Conservation (phyloP, 2,329 filamentous ascomycete genomes). For the Drechslera avenae region DNA sequence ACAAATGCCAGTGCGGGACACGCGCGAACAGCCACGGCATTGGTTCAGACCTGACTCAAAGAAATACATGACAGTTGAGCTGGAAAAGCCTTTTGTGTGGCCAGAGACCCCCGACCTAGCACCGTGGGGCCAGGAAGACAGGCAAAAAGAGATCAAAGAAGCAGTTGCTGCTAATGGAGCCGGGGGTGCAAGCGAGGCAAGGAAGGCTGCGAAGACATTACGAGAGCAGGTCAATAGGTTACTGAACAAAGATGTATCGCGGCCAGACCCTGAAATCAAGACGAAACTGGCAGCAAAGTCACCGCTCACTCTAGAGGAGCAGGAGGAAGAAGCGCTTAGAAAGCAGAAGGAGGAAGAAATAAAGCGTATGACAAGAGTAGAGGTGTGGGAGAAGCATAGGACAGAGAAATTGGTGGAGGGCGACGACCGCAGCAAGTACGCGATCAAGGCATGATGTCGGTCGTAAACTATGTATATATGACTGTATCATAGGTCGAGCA, state of each 20-base stretch:
- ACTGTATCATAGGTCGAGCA: constrained; percentile 24
- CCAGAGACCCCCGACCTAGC: constrained; percentile 67
- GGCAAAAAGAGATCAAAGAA: constrained; percentile 42
- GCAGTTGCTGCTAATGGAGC: constrained; percentile 12
- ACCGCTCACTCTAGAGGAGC: constrained; percentile 1
- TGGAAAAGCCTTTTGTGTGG: constrained; percentile 87
- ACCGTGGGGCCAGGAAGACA: constrained; percentile 51
- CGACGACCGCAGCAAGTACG: constrained; percentile 22
- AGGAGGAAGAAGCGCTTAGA: constrained; percentile 6
- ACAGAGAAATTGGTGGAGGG: constrained; percentile 26
- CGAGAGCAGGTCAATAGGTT: constrained; percentile 35
- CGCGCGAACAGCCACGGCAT: constrained; percentile 55
- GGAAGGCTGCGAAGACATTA: constrained; percentile 24
- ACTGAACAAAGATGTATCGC: constrained; percentile 23
- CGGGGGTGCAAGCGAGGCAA: constrained; percentile 14
- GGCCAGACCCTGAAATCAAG: neutral
- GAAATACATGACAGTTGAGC: constrained; percentile 95
- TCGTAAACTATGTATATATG: constrained; percentile 16
- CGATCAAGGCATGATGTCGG: constrained; percentile 27
- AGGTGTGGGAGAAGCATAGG: constrained; percentile 39
- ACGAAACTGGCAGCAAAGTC: constrained; percentile 2
- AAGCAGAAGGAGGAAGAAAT: constrained; percentile 22
- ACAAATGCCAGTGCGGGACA: constrained; percentile 66
- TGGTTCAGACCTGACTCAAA: constrained; percentile 73
- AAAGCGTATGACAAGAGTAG: constrained; percentile 47